phyloP scores from a whole-genome alignment of 257 asterid species.

The Echium plantagineum region DNA sequence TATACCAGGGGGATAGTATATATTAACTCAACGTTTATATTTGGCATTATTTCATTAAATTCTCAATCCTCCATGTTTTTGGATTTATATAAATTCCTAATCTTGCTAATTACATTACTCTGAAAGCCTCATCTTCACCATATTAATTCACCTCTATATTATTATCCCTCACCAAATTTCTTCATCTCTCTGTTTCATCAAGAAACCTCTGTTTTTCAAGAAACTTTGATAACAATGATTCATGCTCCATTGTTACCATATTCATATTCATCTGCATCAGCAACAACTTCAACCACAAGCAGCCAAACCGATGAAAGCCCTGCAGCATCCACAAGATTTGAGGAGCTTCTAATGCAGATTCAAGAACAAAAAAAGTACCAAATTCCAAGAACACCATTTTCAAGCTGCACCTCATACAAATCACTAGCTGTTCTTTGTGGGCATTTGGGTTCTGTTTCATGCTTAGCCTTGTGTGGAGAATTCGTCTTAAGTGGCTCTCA shows the following conservation, averaged over 20 bases:
- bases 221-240: slow-evolving; percentile 18
- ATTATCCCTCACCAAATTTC: too few relatives aligned
- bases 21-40: not conserved
- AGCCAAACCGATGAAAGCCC: slow-evolving; percentile 57
- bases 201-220: not conserved
- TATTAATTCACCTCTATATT: too few relatives aligned
- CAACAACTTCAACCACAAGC: slow-evolving; percentile 28
- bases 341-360: slow-evolving; percentile 7
- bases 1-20: too few relatives aligned
- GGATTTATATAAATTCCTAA: not conserved
- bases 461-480: slow-evolving; percentile 70
- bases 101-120: not conserved
- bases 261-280: slow-evolving; percentile 21
- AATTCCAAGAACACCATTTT: slow-evolving; percentile 23
- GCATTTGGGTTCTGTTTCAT: slow-evolving; percentile 69
- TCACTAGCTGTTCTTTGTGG: slow-evolving; percentile 66
- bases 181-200: slow-evolving; percentile 1
- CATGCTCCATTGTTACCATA: slow-evolving; percentile 27
- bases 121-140: not conserved
- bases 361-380: slow-evolving; percentile 21
- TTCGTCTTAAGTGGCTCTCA: slow-evolving; percentile 88
- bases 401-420: slow-evolving; percentile 40
- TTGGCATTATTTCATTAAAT: not conserved
- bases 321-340: slow-evolving; percentile 21
- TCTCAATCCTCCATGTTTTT: too few relatives aligned